Evolutionary conservation across 495 filamentous ascomycete species (phyloP), one percentile per base, ranked within the genome.

Genomic region (Neurospora africana): DNA sequence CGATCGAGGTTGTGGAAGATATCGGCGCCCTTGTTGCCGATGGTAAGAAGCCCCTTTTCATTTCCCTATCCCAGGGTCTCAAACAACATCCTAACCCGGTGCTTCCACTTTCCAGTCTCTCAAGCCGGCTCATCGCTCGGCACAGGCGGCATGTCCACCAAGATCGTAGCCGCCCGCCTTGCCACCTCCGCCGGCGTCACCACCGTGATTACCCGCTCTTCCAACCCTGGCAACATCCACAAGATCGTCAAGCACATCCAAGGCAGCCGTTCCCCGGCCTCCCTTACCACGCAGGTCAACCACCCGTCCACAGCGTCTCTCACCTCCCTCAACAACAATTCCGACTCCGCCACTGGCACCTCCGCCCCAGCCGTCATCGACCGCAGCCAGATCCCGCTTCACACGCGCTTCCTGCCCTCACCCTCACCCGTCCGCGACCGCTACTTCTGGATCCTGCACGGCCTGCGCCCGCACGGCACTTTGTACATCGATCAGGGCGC

Each of bases 111-210:
- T 33, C n/a, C 61, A 89, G 93, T 97, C 17, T 97, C 93, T 19
- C 91, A 91, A 30, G 91, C 94, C 41, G 95, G 95, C 11, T 97
- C 93, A 6, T 85, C 89, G 17, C 82, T 99, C 15, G 95, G 95
- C 39, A 99, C 96, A n/a, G 95, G 95, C 15, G 95, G 95, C 44
- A 99, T 99, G 95, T 89, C 91, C 69, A 99, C 95, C 68, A 99
- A 99, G 81, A 97, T 99, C 75, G 92, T 97, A 21, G 95, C 95
- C 39, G 95, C 95, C 41, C 90, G 93, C 68, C 90, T 98, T 33
- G 95, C 94, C 68, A 98, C 93, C 41, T 95, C 93, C 69, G 95
- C 93, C 41, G 95, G 95, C 43, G 96, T 98, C 40, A 99, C 93
- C 3, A 97, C 95, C 2, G 86, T 99, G 74, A 98, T 99, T 75